These are phyloP conservation scores for Neopestalotiopsis sp. DNA, from an alignment of 2,329 filamentous ascomycete species.

Conservation along the genomic window DNA sequence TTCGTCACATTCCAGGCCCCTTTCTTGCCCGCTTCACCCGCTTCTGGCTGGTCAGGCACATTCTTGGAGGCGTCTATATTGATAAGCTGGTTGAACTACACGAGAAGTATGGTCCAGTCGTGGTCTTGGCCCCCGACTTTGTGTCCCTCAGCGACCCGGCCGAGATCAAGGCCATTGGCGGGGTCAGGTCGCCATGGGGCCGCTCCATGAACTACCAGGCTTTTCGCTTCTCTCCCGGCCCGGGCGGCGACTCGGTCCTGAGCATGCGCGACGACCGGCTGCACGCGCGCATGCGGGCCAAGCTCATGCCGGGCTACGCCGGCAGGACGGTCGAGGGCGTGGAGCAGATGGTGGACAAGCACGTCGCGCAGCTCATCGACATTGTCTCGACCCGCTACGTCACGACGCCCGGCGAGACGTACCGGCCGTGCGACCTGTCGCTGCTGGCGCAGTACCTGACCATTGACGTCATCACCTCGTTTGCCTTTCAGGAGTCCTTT, in stretches of 20 bases:
- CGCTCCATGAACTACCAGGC: not conserved
- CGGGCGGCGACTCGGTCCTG: conserved; percentile 6
- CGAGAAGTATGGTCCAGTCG: conserved; percentile 20
- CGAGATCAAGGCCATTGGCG: conserved; percentile 9
- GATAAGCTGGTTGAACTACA: conserved; percentile 16
- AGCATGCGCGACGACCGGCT: conserved; percentile 47
- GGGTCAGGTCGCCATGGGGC: conserved; percentile 4
- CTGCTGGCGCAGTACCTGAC: conserved; percentile 55
- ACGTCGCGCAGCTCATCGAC: conserved; percentile 48
- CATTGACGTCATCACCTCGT: conserved; percentile 56
- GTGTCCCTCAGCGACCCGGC: conserved; percentile 8
- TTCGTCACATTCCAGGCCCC: conserved; percentile 20
- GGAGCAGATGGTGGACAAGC: conserved; percentile 53
- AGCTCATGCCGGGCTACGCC: conserved; percentile 47
- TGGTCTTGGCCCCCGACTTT: conserved; percentile 10
- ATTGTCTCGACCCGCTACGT: conserved; percentile 48
- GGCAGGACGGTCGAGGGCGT: conserved; percentile 57
- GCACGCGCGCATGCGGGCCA: conserved; percentile 47
- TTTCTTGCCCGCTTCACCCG: conserved; percentile 8
- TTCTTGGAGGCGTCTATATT: conserved; percentile 5
- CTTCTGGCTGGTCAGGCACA: conserved; percentile 6
- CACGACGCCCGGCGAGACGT: conserved; percentile 30
- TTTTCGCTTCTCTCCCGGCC: not conserved
- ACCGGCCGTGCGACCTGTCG: conserved; percentile 52
- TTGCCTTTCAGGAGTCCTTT: conserved; percentile 43